Conservation (phyloP, 2,329 filamentous ascomycete genomes). For the Elsinoe australis region DNA sequence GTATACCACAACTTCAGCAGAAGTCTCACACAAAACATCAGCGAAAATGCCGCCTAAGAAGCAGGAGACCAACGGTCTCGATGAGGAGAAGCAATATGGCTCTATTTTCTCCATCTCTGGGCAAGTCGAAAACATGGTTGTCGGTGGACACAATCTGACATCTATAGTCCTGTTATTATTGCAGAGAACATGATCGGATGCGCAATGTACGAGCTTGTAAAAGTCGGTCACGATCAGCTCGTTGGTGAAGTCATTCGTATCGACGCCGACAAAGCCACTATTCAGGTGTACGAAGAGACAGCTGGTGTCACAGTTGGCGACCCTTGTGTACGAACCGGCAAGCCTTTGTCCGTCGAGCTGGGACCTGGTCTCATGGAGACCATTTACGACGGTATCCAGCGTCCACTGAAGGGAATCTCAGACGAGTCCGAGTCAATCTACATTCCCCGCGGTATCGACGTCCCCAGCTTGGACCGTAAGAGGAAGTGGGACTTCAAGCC, state of each 20-base stretch:
- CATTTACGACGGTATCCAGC: constrained; percentile 98
- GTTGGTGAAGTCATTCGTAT: constrained; percentile 98
- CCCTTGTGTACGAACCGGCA: constrained; percentile 81
- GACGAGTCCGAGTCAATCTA: constrained; percentile 79
- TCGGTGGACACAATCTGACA: constrained; percentile 21
- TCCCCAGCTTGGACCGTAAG: constrained; percentile 78
- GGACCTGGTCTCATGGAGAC: constrained; percentile 96
- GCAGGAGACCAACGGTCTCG: constrained; percentile 36
- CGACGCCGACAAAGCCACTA: constrained; percentile 87
- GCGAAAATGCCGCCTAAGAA: constrained; percentile 28
- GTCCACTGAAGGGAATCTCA: constrained; percentile 80
- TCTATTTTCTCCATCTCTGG: constrained; percentile 64
- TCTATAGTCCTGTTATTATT: constrained; percentile 71
- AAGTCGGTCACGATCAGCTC: constrained; percentile 83
- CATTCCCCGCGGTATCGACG: constrained; percentile 86
- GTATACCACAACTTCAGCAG: too few species aligned
- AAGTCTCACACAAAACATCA: too few species aligned
- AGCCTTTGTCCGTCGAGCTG: constrained; percentile 94
- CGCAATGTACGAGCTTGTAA: constrained; percentile 98
- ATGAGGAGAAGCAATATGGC: constrained; percentile 52
- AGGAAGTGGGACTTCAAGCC: constrained; percentile 98
- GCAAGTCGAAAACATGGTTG: constrained; percentile 37
- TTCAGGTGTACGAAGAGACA: constrained; percentile 99
- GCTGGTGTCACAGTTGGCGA: constrained; percentile 95
- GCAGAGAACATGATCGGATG: constrained; percentile 98